phyloP scores from a whole-genome alignment of 352 stramenopile genomes.

The Labyrinthula sp. region DNA sequence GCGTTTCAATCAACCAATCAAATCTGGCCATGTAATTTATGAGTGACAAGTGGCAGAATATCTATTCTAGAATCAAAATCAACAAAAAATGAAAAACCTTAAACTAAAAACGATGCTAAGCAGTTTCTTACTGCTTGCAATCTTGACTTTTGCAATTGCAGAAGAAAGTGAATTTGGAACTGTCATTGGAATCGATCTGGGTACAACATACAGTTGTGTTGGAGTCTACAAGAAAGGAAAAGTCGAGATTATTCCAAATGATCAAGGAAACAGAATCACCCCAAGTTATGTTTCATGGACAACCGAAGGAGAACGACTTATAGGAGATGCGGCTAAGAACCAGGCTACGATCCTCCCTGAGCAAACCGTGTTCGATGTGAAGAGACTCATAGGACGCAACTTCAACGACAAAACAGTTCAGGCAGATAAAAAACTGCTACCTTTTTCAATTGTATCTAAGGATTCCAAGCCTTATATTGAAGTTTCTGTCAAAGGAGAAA shows the following conservation, averaged over 20 bases:
- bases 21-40: no score
- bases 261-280: slow-evolving; percentile 93
- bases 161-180: slow-evolving; percentile 25
- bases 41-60: no score
- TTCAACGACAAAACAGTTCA: slow-evolving; percentile 91
- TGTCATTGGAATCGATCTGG: slow-evolving; percentile 49
- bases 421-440: slow-evolving; percentile 89
- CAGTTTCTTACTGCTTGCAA: no score
- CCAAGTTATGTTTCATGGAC: slow-evolving; percentile 91
- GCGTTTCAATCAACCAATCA: no score
- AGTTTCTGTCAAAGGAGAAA: slow-evolving; percentile 63
- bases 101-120: no score
- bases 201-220: slow-evolving; percentile 63
- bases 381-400: slow-evolving; percentile 88
- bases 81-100: no score
- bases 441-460: slow-evolving; percentile 84
- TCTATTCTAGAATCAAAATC: no score
- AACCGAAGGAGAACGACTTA: slow-evolving; percentile 77
- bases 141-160: no score
- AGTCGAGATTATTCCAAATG: slow-evolving; percentile 87
- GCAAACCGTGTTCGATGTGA: slow-evolving; percentile 99
- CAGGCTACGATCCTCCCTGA: slow-evolving; percentile 93
- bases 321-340: slow-evolving; percentile 96
- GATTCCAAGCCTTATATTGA: slow-evolving; percentile 69
- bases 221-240: slow-evolving; percentile 75